phyloP scores from a whole-genome alignment of 257 asterid species.

The Solanum lycopersicoides region DNA sequence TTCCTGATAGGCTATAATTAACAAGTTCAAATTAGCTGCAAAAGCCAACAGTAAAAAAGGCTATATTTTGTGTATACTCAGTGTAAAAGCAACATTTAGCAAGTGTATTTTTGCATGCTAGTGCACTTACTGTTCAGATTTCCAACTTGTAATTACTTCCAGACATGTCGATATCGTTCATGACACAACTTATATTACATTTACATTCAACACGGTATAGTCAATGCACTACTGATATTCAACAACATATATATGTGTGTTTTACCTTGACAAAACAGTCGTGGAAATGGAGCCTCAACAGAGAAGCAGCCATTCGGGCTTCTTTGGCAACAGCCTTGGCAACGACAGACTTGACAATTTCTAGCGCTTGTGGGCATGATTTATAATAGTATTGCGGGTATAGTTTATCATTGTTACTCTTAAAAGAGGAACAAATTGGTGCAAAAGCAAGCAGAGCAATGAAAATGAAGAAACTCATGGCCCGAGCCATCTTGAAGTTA shows the following conservation, averaged over 20 bases:
- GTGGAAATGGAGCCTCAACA: constrained; percentile 81
- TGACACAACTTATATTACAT: background rate
- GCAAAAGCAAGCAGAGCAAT: constrained; percentile 38
- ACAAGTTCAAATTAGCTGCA: background rate
- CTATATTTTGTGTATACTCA: background rate
- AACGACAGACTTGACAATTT: constrained; percentile 54
- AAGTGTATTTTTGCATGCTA: background rate
- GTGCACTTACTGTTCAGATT: background rate
- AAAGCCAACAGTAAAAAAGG: background rate
- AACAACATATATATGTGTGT: background rate
- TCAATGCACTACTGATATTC: background rate
- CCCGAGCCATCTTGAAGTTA: constrained; percentile 22
- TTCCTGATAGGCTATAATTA: background rate
- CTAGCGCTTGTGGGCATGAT: constrained; percentile 59
- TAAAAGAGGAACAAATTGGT: constrained; percentile 38
- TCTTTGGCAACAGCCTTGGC: constrained; percentile 73
- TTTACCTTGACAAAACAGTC: constrained; percentile 89
- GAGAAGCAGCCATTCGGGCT: constrained; percentile 93
- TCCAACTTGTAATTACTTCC: background rate
- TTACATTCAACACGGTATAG: background rate
- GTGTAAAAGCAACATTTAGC: background rate
- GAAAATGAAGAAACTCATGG: constrained; percentile 25
- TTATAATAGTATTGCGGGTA: constrained; percentile 77
- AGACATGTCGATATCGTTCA: background rate
- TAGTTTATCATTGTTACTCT: constrained; percentile 39